Conservation (phyloP, 2,329 filamentous ascomycete genomes). For the Aureobasidium leucospermi region DNA sequence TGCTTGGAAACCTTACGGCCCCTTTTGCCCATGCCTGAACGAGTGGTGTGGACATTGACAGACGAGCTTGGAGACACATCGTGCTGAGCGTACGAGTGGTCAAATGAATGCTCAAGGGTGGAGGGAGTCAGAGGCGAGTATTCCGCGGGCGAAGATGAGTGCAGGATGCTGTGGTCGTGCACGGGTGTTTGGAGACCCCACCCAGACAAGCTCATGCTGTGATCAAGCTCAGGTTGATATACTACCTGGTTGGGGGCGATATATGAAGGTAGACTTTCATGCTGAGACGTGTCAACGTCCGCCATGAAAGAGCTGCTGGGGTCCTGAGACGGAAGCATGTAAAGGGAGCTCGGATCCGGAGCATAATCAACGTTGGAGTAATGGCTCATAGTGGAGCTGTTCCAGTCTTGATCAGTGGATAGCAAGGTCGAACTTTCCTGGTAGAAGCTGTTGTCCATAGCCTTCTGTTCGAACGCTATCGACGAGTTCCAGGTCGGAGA, state of each 20-base stretch:
- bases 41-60: background rate
- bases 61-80: background rate
- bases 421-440: slow-evolving; percentile 1
- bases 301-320: background rate
- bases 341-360: background rate
- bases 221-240: background rate
- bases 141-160: background rate
- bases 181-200: background rate
- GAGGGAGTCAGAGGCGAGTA: background rate
- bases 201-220: background rate
- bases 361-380: background rate
- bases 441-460: background rate
- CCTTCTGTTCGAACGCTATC: background rate
- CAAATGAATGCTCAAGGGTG: background rate
- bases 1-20: background rate
- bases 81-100: background rate
- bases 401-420: background rate
- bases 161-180: background rate
- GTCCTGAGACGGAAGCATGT: background rate
- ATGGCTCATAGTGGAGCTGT: background rate
- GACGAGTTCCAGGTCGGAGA: background rate
- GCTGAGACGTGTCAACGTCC: background rate
- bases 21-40: background rate
- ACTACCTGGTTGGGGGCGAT: slow-evolving; percentile 1
- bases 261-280: background rate